These are phyloP conservation scores for Didymellaceae sp. DNA, from an alignment of 2,329 filamentous ascomycete genomes.

Conservation along the genomic window DNA sequence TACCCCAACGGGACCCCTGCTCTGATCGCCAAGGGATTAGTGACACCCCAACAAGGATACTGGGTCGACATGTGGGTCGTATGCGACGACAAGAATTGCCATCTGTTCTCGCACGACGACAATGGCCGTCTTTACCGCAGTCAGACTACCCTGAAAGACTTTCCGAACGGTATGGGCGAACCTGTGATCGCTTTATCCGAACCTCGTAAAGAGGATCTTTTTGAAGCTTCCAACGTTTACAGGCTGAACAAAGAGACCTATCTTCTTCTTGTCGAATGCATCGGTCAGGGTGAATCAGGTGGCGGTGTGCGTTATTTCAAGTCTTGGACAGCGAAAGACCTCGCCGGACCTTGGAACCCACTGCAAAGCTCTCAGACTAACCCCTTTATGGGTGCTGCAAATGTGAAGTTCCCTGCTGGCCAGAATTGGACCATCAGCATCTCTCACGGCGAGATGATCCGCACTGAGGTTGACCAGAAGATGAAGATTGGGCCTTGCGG, in stretches of 20 bases:
- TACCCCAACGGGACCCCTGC: conserved; percentile 42
- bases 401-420: conserved; percentile 44
- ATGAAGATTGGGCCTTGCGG: conserved; percentile 43
- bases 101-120: conserved; percentile 53
- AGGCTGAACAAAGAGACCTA: conserved; percentile 40
- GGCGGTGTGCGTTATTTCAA: conserved; percentile 48
- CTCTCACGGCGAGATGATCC: conserved; percentile 45
- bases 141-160: conserved; percentile 42
- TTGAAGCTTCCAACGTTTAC: conserved; percentile 51
- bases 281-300: conserved; percentile 38
- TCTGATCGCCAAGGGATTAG: conserved; percentile 28
- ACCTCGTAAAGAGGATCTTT: conserved; percentile 38
- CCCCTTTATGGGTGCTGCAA: conserved; percentile 49
- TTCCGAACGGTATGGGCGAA: conserved; percentile 48
- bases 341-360: conserved; percentile 46
- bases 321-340: conserved; percentile 46
- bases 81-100: conserved; percentile 47
- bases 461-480: conserved; percentile 48
- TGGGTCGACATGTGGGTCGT: conserved; percentile 56
- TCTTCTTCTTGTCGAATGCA: conserved; percentile 48
- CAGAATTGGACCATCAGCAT: conserved; percentile 50
- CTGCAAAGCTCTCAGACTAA: conserved; percentile 47
- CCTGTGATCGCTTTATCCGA: conserved; percentile 46
- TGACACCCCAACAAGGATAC: conserved; percentile 28
- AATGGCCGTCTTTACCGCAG: conserved; percentile 52